Evolutionary conservation across 148 eudicot species (phyloP), one percentile per base, ranked within the genome.

Genomic region (Spergularia marina): DNA sequence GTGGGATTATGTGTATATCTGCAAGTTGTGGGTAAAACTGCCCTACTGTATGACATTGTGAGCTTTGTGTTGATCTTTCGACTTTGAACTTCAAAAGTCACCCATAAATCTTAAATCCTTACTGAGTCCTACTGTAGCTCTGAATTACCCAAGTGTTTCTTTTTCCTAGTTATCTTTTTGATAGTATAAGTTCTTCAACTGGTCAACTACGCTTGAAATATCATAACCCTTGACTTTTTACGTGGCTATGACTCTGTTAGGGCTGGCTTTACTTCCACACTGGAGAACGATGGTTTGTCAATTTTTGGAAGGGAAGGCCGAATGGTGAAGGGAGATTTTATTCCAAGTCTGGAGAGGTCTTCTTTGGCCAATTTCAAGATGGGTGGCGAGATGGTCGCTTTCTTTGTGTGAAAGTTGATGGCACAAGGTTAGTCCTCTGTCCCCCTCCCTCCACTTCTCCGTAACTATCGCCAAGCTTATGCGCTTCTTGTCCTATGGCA

Each of bases 251-350:
- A 53, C 73, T 70, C 21, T 30, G 41, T 9, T 25, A 94, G 98
- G 98, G 98, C 41, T 94, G 98, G 98, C 79, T 94, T 53, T 94
- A 91, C 74, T 94, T 94, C 82, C 92, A 89, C 71, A 86, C 87
- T n/a, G 98, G 98, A 71, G 98, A 94, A 84, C 81, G 98, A 80
- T 94, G 98, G 98, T 94, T 94, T 84, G 95, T 79, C 16, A 91
- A 94, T 81, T 94, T 94, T 72, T 94, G 98, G 98, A 94, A 94
- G 85, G 98, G 98, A 13, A 89, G 84, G 81, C 96, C 98, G 30
- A 90, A 90, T 81, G 98, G 97, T 76, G 97, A 94, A 86, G 96
- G 96, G 34, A 93, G 97, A 78, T 91, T 94, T 85, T 94, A 94
- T 79, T 91, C 96, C 25, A 86, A 80, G 76, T 82, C 76, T 21